A percentile compares a stretch with the other conserved stretches of the same genome.
These are phyloP conservation scores for Astrephomene gubernaculifera DNA, from an alignment of 139 green algal species.

Conservation along the genomic window DNA sequence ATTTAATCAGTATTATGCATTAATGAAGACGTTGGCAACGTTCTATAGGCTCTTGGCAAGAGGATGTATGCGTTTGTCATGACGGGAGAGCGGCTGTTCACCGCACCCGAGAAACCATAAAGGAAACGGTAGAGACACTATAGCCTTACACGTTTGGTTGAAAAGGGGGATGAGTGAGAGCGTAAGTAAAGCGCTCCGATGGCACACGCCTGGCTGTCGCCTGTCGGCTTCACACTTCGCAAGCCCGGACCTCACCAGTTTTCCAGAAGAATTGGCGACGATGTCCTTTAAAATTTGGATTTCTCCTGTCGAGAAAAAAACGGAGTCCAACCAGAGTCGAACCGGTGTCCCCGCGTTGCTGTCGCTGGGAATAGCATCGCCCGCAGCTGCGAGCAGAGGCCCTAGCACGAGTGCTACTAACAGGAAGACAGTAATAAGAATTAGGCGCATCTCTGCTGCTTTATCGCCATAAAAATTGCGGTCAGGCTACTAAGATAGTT, in stretches of 20 bases:
- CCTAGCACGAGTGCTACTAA: too few relatives aligned
- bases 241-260: neutral
- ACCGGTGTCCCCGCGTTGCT: too few relatives aligned
- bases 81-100: neutral
- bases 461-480: too few relatives aligned
- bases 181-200: neutral
- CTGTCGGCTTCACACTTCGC: too few relatives aligned
- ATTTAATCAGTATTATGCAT: neutral
- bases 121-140: neutral
- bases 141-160: neutral
- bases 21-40: too few relatives aligned
- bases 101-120: neutral
- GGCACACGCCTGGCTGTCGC: neutral
- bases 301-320: constrained; percentile 22
- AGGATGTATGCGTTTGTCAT: neutral
- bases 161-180: neutral
- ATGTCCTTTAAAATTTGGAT: constrained; percentile 28
- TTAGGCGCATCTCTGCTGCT: too few relatives aligned
- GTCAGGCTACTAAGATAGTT: too few relatives aligned
- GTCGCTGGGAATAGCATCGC: too few relatives aligned
- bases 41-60: neutral
- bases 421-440: too few relatives aligned
- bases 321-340: constrained; percentile 29
- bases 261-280: neutral
- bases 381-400: too few relatives aligned